Evolutionary conservation across 2,329 filamentous ascomycete genomes (phyloP), one percentile per base, ranked within the genome.

Genomic region (Claviceps lovelessii): DNA sequence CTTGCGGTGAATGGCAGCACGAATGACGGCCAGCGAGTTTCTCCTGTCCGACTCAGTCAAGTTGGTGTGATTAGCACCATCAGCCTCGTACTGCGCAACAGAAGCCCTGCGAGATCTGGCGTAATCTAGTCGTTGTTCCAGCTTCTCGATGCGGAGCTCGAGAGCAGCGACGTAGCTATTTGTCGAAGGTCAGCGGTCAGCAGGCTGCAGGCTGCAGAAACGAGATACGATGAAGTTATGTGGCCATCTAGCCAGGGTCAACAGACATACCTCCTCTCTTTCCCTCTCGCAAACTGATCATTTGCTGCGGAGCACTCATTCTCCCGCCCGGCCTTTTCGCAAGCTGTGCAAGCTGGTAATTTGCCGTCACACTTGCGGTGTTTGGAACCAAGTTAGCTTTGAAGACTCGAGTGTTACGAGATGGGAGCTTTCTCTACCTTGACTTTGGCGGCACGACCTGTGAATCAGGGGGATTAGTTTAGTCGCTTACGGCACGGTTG

Each of bases 271-370:
- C 90, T 97, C 64, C 91, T 79, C 67, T 97, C 93, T 69, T 97
- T 97, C 58, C 93, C 93, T 58, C 90, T 80, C 0, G 91, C 90
- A 70, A 96, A 97, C 67, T 96, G 90, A 65, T 97, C 91, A 64
- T 94, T 96, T 8, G 90, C 90, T 55, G 90, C 90, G 7, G 90
- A 95, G 68, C 93, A 98, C 66, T 94, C 90, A 57, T 78, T 84
- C 54, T 87, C 83, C 58, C 89, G 85, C 35, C 90, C 90, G 15
- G 89, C 88, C 70, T 90, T 90, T 70, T 96, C 91, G 66, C 93
- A 97, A 19, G 91, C 91, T 8, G 90, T 94, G 67, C 93, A 98
- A 8, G 90, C 90, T 11, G 93, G 93, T 42, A 97, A 75, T 69
- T 96, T 96, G 58, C 93, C 91, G 72, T 97, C 93, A 65, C 93